phyloP scores from a whole-genome alignment of 2,329 filamentous ascomycete species.

The Monosporascus sp. region DNA sequence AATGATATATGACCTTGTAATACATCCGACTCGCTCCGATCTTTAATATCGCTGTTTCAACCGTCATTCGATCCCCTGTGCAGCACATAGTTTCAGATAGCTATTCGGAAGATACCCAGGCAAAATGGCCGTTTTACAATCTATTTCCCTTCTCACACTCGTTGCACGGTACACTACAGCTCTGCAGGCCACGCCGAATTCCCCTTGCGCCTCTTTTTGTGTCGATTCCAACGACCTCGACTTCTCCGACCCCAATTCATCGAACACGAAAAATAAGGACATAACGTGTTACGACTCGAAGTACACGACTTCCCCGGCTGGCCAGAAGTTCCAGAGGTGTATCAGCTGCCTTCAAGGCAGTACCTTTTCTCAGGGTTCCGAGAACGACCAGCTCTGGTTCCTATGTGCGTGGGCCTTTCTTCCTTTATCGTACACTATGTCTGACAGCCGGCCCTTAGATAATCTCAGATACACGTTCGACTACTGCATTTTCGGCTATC shows the following conservation, averaged over 20 bases:
- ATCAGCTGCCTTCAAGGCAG: slow-evolving; percentile 50
- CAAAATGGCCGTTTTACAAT: slow-evolving; percentile 21
- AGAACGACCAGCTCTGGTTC: slow-evolving; percentile 53
- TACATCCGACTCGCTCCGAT: background rate
- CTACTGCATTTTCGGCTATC: slow-evolving; percentile 49
- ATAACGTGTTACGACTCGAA: slow-evolving; percentile 44
- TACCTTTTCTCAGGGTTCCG: slow-evolving; percentile 38
- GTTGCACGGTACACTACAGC: slow-evolving; percentile 17
- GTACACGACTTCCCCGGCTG: slow-evolving; percentile 32
- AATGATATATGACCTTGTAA: slow-evolving; percentile 6
- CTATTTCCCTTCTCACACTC: slow-evolving; percentile 18
- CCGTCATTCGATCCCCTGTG: background rate
- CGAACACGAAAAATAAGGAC: slow-evolving; percentile 38
- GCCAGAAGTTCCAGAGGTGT: slow-evolving; percentile 45
- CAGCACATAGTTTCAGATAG: background rate
- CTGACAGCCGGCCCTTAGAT: slow-evolving; percentile 31
- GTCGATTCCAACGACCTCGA: slow-evolving; percentile 37
- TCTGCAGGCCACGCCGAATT: slow-evolving; percentile 49
- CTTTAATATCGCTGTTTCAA: background rate
- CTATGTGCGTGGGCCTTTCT: slow-evolving; percentile 38
- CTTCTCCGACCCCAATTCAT: slow-evolving; percentile 41
- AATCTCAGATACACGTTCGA: slow-evolving; percentile 49
- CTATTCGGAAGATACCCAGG: slow-evolving; percentile 9
- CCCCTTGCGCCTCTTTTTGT: slow-evolving; percentile 49
- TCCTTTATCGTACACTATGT: background rate